Percentiles rank a stretch among this genome's conserved stretches.
phyloP scores from a whole-genome alignment of 2,329 filamentous ascomycete species.

The Gnomoniopsis sp. region DNA sequence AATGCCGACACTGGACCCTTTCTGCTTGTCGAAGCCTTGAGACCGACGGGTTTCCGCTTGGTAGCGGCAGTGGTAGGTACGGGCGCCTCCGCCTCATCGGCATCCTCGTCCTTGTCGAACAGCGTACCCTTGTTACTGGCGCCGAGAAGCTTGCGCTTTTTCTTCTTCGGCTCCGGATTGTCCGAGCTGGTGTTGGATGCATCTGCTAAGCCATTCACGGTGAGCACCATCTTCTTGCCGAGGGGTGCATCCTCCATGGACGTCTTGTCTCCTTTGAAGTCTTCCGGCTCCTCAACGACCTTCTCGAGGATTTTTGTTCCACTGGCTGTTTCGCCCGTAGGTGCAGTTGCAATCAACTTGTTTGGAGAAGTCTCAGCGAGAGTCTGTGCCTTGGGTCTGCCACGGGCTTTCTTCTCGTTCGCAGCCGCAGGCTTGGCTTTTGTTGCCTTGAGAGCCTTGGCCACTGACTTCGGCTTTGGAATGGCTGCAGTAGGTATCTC shows the following conservation, averaged over 20 bases:
- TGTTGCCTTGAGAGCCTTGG: constrained; percentile 16
- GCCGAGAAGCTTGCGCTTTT: constrained; percentile 71
- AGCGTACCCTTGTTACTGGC: constrained; percentile 61
- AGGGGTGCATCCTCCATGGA: constrained; percentile 25
- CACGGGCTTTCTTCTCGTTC: constrained; percentile 38
- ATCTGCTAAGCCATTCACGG: constrained; percentile 7
- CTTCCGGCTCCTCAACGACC: constrained; percentile 34
- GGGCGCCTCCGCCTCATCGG: constrained; percentile 39
- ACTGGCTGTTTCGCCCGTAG: constrained; percentile 25
- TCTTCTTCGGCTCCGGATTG: constrained; percentile 50
- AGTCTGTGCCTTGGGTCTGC: constrained; percentile 41
- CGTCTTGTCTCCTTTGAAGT: constrained; percentile 27
- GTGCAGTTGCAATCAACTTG: constrained; percentile 38
- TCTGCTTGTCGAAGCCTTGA: constrained; percentile 15
- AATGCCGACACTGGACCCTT: constrained; percentile 21
- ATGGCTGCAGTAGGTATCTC: constrained; percentile 7
- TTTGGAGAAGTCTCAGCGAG: constrained; percentile 44
- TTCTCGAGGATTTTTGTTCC: constrained; percentile 33
- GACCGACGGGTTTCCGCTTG: constrained; percentile 22
- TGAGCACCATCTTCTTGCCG: constrained; percentile 23
- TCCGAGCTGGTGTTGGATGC: constrained; percentile 3
- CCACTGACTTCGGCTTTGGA: constrained; percentile 9
- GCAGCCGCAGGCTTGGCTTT: constrained; percentile 21
- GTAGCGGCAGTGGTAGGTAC: constrained; percentile 12
- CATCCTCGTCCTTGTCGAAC: constrained; percentile 65